A percentile compares a stretch with the other conserved stretches of the same genome.
phyloP scores from a whole-genome alignment of 768 basidiomycete species.

The Boletus coccyginus region DNA sequence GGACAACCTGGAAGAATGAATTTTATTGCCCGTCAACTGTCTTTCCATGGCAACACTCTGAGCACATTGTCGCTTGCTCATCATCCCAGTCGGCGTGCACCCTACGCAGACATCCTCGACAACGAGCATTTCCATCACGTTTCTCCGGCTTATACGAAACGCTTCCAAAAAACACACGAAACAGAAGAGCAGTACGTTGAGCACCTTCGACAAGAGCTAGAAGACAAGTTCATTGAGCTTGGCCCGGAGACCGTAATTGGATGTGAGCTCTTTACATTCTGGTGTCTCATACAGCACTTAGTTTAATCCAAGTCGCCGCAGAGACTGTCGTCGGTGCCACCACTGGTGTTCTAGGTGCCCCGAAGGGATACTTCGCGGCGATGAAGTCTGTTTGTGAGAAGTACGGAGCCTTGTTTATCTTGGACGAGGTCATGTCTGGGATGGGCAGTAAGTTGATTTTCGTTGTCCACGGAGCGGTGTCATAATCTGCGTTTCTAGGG shows the following conservation, averaged over 20 bases:
- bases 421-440: conserved; percentile 92
- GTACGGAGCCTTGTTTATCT: conserved; percentile 69
- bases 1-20: conserved; percentile 69
- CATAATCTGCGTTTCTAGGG: conserved; percentile 39
- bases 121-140: conserved; percentile 75
- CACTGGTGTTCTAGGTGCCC: conserved; percentile 71
- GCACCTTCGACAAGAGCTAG: conserved; percentile 74
- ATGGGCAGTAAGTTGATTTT: conserved; percentile 69
- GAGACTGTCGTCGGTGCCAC: conserved; percentile 89
- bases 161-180: conserved; percentile 70
- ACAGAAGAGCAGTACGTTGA: conserved; percentile 78
- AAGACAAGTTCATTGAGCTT: conserved; percentile 79
- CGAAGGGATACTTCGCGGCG: conserved; percentile 82
- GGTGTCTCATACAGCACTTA: neutral
- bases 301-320: conserved; percentile 55
- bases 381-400: conserved; percentile 83
- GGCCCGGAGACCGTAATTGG: conserved; percentile 82
- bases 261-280: conserved; percentile 45
- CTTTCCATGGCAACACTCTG: conserved; percentile 85
- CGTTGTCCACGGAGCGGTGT: neutral
- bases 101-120: conserved; percentile 67
- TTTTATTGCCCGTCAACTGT: conserved; percentile 75
- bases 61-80: conserved; percentile 64
- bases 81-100: conserved; percentile 64
- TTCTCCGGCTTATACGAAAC: conserved; percentile 81